Conservation (phyloP, 2,329 filamentous ascomycete species). For the Cercospora sojina region DNA sequence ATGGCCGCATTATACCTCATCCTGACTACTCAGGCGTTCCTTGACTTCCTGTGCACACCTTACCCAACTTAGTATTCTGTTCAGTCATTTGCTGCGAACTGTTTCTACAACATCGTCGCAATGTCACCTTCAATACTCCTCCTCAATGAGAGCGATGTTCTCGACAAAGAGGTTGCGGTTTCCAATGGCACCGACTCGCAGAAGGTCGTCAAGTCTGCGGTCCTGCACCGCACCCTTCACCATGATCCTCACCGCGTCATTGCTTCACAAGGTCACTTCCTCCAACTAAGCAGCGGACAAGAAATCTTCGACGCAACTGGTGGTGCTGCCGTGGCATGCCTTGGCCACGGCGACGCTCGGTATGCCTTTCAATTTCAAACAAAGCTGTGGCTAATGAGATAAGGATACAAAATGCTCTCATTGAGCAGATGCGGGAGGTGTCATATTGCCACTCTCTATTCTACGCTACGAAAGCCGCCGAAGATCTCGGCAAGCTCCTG, state of each 20-base stretch:
- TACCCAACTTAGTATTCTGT: not conserved
- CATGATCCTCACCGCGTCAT: constrained; percentile 49
- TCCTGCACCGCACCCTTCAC: constrained; percentile 55
- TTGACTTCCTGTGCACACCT: not conserved
- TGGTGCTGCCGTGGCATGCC: constrained; percentile 69
- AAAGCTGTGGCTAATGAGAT: not conserved
- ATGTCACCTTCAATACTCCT: constrained; percentile 26
- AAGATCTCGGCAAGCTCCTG: constrained; percentile 54
- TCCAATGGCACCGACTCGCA: not conserved
- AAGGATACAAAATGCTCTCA: constrained; percentile 59
- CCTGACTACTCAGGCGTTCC: not conserved
- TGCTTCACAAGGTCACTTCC: constrained; percentile 52
- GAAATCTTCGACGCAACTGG: constrained; percentile 69
- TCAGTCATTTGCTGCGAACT: not conserved
- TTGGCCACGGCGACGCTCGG: constrained; percentile 65
- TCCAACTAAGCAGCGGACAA: constrained; percentile 56
- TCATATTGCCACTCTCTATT: constrained; percentile 60
- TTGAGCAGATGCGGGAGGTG: constrained; percentile 57
- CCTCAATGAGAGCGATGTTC: constrained; percentile 30
- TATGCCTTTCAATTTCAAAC: constrained; percentile 12
- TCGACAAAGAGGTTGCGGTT: not conserved
- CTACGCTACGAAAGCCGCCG: constrained; percentile 56
- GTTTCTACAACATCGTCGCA: not conserved
- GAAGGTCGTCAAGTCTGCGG: constrained; percentile 23
- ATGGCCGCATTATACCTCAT: not conserved